Conservation (phyloP, 768 basidiomycete genomes). For the Leccinum obscurum region DNA sequence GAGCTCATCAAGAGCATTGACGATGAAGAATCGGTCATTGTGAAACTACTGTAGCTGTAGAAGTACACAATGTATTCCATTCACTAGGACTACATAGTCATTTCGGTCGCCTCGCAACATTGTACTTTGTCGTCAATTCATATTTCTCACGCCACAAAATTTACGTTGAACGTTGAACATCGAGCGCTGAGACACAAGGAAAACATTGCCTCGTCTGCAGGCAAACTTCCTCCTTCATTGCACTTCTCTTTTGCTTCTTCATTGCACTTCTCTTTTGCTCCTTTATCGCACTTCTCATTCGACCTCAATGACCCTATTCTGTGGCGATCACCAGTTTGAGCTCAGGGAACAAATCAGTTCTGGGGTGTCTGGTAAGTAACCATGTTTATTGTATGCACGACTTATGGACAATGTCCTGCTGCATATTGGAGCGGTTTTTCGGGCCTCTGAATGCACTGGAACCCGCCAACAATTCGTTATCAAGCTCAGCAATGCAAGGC, state of each 20-base stretch:
- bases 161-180: not conserved
- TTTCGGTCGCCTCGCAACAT: not conserved
- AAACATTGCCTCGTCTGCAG: no score
- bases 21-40: not conserved
- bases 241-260: not conserved
- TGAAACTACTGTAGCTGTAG: not conserved
- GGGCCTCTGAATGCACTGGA: not conserved
- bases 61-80: not conserved
- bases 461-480: not conserved
- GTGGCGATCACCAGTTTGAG: not conserved
- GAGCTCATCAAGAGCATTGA: not conserved
- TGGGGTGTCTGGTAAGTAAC: not conserved
- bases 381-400: not conserved
- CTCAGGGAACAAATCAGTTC: not conserved
- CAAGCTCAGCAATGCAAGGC: not conserved
- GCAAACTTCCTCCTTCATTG: not conserved
- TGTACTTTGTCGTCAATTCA: no score
- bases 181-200: no score
- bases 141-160: no score
- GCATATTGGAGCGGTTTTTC: not conserved
- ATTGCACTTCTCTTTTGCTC: no score
- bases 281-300: not conserved
- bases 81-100: not conserved
- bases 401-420: not conserved
- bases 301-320: not conserved